phyloP scores from a whole-genome alignment of 2,329 filamentous ascomycete genomes.

The Blumeriella jaapii region DNA sequence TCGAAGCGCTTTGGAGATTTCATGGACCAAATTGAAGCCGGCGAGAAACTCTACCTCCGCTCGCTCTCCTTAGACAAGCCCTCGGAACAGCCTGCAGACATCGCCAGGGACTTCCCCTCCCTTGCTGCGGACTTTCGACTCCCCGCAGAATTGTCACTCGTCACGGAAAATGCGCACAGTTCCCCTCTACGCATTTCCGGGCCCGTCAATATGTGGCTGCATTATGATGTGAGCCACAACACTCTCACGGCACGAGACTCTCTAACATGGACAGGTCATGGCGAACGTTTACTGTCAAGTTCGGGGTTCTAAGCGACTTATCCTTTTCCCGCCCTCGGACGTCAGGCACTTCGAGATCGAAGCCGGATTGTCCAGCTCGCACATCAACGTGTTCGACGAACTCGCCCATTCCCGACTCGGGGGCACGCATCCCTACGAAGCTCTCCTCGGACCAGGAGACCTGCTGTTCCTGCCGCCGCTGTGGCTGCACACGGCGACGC shows the following conservation, averaged over 20 bases:
- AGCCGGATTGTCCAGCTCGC: constrained; percentile 70
- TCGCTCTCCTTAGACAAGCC: constrained; percentile 61
- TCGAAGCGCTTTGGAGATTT: constrained; percentile 58
- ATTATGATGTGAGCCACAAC: constrained; percentile 57
- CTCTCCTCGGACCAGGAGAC: constrained; percentile 57
- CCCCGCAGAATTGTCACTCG: constrained; percentile 47
- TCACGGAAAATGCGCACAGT: constrained; percentile 57
- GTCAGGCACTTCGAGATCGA: constrained; percentile 58
- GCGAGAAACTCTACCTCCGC: constrained; percentile 63
- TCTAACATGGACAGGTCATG: constrained; percentile 48
- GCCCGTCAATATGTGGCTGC: constrained; percentile 76
- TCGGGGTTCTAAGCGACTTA: constrained; percentile 56
- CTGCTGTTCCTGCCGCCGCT: constrained; percentile 71
- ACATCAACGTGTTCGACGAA: constrained; percentile 55
- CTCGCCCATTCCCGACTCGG: constrained; percentile 32
- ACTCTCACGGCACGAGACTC: not conserved
- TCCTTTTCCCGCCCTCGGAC: constrained; percentile 71
- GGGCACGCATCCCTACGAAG: constrained; percentile 53
- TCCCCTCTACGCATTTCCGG: constrained; percentile 72
- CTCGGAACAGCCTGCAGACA: constrained; percentile 54
- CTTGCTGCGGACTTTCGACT: constrained; percentile 60
- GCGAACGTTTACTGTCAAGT: constrained; percentile 80
- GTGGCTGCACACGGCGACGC: constrained; percentile 70
- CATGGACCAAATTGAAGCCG: constrained; percentile 44
- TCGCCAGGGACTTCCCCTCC: constrained; percentile 59